Evolutionary conservation across 78 protist species (phyloP).

Genomic region (slime mould (Dictyostelium discoideum)): dicty_2.7 NC_007088.5:5082501-5083000

Average conservation of each 20-base stretch:
- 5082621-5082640: conserved; percentile 13
- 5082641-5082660: conserved; percentile 42
- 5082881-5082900: conserved; percentile 19
- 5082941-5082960: conserved; percentile 57
- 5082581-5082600: too few species aligned
- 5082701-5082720: conserved; percentile 51
- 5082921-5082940: conserved; percentile 17
- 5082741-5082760: conserved; percentile 45
- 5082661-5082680: conserved; percentile 22
- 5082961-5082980: conserved; percentile 36
- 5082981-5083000: conserved; percentile 46
- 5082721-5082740: conserved; percentile 45
- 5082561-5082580: too few species aligned
- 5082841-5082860: conserved; percentile 8
- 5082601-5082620: too few species aligned
- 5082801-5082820: conserved; percentile 33
- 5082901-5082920: conserved; percentile 14
- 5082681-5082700: conserved; percentile 67
- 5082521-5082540: conserved; percentile 55
- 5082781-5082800: conserved; percentile 11
- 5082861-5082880: conserved; percentile 62
- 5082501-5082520: conserved; percentile 53
- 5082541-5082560: not conserved
- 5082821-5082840: not conserved
- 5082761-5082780: conserved; percentile 30